Evolutionary conservation across 768 basidiomycete species (phyloP).

Genomic region (Boletus coccyginus): DNA sequence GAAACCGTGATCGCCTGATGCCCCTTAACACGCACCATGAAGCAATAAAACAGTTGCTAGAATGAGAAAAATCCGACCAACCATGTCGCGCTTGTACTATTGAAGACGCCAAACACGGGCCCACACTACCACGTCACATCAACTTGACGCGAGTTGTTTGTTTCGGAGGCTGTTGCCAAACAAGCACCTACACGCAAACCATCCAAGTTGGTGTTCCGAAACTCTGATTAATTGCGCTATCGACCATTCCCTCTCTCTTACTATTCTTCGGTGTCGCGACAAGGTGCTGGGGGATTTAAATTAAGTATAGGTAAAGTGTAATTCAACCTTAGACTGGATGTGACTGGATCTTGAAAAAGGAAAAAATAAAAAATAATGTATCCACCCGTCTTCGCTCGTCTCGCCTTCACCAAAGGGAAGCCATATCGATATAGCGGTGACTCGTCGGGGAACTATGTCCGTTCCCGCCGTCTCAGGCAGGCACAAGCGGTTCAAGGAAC

Average conservation of each 20-base stretch:
- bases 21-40: constrained; percentile 43
- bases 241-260: background rate
- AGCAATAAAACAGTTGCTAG: constrained; percentile 47
- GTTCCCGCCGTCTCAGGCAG: background rate
- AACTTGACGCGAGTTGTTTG: background rate
- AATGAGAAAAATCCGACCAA: constrained; percentile 45
- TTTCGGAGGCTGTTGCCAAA: constrained; percentile 11
- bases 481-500: background rate
- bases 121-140: background rate
- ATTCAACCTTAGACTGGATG: background rate
- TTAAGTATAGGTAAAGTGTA: background rate
- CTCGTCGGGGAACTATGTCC: background rate
- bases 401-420: background rate
- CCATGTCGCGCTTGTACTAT: constrained; percentile 34
- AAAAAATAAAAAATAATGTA: too few species aligned
- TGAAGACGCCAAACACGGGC: background rate
- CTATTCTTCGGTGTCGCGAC: background rate
- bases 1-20: background rate
- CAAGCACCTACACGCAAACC: background rate
- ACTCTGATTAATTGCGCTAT: background rate
- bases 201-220: too few species aligned
- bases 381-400: background rate
- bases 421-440: background rate
- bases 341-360: background rate
- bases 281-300: too few species aligned